Conservation (phyloP, 192 early-diverging fungal species). For the Funneliformis geosporum region DNA sequence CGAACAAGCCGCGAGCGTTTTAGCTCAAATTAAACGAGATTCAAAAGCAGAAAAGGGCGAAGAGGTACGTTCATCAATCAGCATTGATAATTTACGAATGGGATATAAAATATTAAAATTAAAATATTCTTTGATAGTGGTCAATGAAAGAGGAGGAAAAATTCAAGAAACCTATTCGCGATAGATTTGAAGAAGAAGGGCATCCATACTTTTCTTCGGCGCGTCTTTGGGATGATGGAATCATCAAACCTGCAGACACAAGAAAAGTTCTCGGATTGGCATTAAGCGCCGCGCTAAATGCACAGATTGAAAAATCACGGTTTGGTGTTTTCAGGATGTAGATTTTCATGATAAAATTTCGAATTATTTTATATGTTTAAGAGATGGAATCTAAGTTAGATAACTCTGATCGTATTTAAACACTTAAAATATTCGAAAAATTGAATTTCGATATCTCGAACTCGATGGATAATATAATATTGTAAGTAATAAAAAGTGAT, state of each 20-base stretch:
- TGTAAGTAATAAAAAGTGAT: too few species aligned
- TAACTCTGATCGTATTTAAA: too few species aligned
- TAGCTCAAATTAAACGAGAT: slow-evolving; percentile 85
- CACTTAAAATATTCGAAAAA: too few species aligned
- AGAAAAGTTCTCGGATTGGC: slow-evolving; percentile 85
- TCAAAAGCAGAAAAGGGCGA: slow-evolving; percentile 77
- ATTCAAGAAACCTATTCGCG: slow-evolving; percentile 84
- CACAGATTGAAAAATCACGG: slow-evolving; percentile 66
- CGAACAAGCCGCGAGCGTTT: slow-evolving; percentile 90
- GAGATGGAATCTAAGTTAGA: background rate
- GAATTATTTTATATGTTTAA: background rate
- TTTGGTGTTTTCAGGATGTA: slow-evolving; percentile 99
- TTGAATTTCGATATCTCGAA: too few species aligned
- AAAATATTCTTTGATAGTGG: slow-evolving; percentile 52
- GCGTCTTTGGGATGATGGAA: slow-evolving; percentile 93
- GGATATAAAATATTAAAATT: background rate
- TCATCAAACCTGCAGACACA: slow-evolving; percentile 88
- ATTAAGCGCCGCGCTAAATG: slow-evolving; percentile 77
- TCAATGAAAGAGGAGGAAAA: slow-evolving; percentile 69
- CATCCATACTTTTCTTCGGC: slow-evolving; percentile 94
- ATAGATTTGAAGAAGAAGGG: slow-evolving; percentile 87
- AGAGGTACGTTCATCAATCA: slow-evolving; percentile 19
- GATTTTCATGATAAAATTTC: too few species aligned
- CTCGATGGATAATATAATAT: too few species aligned
- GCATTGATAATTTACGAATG: background rate